Conservation (phyloP, 192 early-diverging fungal species). For the Chytriomyces confervae region DNA sequence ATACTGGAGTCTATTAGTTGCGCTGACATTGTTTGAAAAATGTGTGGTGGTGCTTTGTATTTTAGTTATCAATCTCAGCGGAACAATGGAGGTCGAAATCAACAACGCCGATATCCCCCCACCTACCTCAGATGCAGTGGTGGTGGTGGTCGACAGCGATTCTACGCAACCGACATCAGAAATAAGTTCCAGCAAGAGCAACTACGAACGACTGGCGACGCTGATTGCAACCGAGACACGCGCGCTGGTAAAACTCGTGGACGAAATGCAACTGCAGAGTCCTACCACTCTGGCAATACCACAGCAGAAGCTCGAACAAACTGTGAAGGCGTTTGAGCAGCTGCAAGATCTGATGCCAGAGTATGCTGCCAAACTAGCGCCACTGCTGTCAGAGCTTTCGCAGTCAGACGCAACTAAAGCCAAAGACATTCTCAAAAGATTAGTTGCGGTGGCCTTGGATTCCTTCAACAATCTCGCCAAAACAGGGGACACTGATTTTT, state of each 20-base stretch:
- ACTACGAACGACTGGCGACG: too few species aligned
- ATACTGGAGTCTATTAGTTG: too few species aligned
- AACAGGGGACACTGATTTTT: neutral
- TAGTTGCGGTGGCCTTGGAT: neutral
- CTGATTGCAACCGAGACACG: neutral
- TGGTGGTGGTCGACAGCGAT: too few species aligned
- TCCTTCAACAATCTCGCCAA: neutral
- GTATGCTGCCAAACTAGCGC: neutral
- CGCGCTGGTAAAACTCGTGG: neutral
- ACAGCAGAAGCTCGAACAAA: neutral
- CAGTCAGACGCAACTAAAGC: neutral
- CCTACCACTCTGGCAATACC: neutral
- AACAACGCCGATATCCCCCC: too few species aligned
- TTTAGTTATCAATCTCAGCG: too few species aligned
- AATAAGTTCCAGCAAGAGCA: too few species aligned
- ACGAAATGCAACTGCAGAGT: neutral
- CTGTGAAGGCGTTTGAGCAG: neutral
- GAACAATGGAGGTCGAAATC: too few species aligned
- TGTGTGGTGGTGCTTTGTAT: too few species aligned
- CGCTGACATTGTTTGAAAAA: too few species aligned
- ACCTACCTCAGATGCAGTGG: too few species aligned
- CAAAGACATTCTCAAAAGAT: neutral
- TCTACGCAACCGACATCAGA: too few species aligned
- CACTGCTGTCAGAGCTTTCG: neutral
- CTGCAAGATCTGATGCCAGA: neutral